Base-by-base conservation (phyloP, 139 green algal species). In the Micractinium conductrix region DNA sequence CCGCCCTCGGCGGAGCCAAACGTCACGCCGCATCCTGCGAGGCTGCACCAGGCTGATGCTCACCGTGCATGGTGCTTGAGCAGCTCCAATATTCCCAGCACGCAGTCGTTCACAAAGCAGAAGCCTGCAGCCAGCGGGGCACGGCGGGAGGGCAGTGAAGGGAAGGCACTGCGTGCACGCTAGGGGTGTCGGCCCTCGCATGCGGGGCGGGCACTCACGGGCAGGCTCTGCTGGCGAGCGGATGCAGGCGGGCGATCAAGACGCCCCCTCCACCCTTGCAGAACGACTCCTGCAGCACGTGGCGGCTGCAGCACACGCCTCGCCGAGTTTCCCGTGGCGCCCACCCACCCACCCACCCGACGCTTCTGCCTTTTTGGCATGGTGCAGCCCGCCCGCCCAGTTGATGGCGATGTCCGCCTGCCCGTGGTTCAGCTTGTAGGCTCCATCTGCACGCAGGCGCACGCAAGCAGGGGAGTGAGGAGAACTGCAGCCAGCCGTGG, bases 71-170 rank as follows among this genome's bases (percentile, higher is more conserved):
- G 94, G 76, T 96, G 90, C 87, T 98, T 98, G 28, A 99, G 94
- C 79, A 99, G 92, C 90, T 99, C 97, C 74, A 99, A 87, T 43
- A 99, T 99, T 73, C 91, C 97, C 48, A 99, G 90, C 79, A 99
- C 97, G 44, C 99, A 91, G 88, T 99, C 97, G 86, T 99, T 99
- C 2, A 99, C 88, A 78, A 99, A 99, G 86, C 97, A 99, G 76
- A 99, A 99, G 24, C 97, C 96, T 78, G 84, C 65, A 72, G 22
- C 10, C 40, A 38, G 65, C 33, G 33, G n/a, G n/a, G n/a, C n/a
- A n/a, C n/a, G n/a, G n/a, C n/a, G n/a, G n/a, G n/a, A n/a, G n/a
- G n/a, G n/a, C n/a, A n/a, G n/a, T n/a, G n/a, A n/a, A n/a, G n/a
- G n/a, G n/a, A n/a, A n/a, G n/a, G n/a, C n/a, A n/a, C n/a, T n/a